Conservation (phyloP, 179 eudicot species). For the Actinidia polygama region DNA sequence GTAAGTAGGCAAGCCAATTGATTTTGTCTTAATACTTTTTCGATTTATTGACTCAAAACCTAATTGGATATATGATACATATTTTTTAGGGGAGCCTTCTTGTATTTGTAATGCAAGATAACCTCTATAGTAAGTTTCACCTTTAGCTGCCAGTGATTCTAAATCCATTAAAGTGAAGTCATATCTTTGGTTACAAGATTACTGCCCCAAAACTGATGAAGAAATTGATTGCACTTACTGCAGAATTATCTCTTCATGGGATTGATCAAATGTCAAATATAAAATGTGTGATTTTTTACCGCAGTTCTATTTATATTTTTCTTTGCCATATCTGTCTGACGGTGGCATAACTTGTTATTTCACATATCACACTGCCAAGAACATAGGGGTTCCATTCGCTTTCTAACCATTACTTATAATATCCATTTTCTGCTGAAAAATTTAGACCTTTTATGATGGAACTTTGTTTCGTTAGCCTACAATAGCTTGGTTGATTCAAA, state of each 20-base stretch:
- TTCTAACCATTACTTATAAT: not conserved
- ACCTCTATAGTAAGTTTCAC: not conserved
- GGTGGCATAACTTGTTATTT: too few species aligned
- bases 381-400: too few species aligned
- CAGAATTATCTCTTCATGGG: not conserved
- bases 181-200: not conserved
- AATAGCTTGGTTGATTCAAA: not conserved
- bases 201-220: not conserved
- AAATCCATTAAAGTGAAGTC: not conserved
- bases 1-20: constrained; percentile 55
- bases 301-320: too few species aligned
- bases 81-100: not conserved
- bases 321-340: too few species aligned
- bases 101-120: not conserved
- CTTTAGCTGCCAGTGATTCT: not conserved
- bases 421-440: not conserved
- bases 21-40: not conserved
- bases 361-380: too few species aligned
- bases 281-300: not conserved
- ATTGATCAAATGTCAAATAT: not conserved
- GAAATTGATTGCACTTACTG: not conserved
- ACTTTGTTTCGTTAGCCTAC: not conserved
- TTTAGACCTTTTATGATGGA: not conserved
- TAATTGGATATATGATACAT: not conserved
- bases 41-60: not conserved